Evolutionary conservation across 2,329 filamentous ascomycete species (phyloP).

Genomic region (Pseudomassariella vexata): DNA sequence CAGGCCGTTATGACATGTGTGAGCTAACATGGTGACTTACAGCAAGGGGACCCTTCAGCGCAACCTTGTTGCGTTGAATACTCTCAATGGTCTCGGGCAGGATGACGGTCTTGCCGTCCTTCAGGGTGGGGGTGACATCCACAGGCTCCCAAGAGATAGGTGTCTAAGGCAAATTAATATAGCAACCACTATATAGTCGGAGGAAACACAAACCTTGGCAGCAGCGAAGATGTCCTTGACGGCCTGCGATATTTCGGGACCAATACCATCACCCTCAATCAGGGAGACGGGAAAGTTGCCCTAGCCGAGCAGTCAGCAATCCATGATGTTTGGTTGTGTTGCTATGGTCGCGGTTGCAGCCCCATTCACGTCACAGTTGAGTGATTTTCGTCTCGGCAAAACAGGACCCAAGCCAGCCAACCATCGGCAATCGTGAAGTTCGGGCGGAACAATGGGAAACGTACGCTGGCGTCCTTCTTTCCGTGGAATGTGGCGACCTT

Average conservation of each 20-base stretch:
- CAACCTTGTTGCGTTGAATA: slow-evolving; percentile 92
- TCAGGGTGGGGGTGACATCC: slow-evolving; percentile 88
- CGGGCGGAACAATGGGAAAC: slow-evolving; percentile 27
- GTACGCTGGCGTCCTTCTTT: slow-evolving; percentile 79
- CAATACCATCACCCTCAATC: slow-evolving; percentile 98
- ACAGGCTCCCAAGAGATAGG: slow-evolving; percentile 96
- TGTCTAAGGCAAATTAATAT: slow-evolving; percentile 44
- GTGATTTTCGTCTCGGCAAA: slow-evolving; percentile 30
- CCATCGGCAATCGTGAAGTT: slow-evolving; percentile 12
- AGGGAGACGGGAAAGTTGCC: slow-evolving; percentile 94
- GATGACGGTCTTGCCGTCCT: slow-evolving; percentile 93
- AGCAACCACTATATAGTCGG: background rate
- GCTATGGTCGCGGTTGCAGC: background rate
- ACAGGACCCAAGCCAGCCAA: too few relatives aligned
- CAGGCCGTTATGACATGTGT: slow-evolving; percentile 3
- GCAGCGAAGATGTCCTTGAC: slow-evolving; percentile 98
- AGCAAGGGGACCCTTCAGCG: slow-evolving; percentile 95
- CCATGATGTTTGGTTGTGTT: slow-evolving; percentile 2
- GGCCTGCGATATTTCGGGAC: slow-evolving; percentile 93
- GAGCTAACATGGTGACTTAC: slow-evolving; percentile 43
- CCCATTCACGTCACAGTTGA: slow-evolving; percentile 19
- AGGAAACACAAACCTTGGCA: slow-evolving; percentile 63
- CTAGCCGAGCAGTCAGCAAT: slow-evolving; percentile 37
- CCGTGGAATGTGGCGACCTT: slow-evolving; percentile 89
- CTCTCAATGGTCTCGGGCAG: slow-evolving; percentile 89